Conservation (phyloP, 2,329 filamentous ascomycete species). For the Trichophyton equinum region DNA sequence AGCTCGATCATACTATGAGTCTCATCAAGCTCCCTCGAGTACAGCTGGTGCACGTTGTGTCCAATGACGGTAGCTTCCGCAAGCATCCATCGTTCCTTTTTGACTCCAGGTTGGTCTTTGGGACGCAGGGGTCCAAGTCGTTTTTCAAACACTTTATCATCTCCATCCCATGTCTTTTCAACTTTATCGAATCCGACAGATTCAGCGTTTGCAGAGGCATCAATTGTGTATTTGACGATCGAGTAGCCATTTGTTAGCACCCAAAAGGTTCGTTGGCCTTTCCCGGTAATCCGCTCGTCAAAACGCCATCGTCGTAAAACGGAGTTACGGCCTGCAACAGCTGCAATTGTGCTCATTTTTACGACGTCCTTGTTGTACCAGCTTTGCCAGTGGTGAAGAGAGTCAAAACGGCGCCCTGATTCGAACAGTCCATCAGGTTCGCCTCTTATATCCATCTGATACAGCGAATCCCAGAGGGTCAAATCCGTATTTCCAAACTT, state of each 20-base stretch:
- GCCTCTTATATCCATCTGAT: constrained; percentile 35
- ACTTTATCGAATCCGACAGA: constrained; percentile 32
- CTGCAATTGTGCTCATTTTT: constrained; percentile 32
- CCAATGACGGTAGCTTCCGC: constrained; percentile 29
- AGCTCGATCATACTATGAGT: constrained; percentile 33
- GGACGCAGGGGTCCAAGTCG: constrained; percentile 30
- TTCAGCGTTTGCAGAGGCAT: constrained; percentile 25
- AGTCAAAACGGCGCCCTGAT: constrained; percentile 32
- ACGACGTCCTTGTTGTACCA: constrained; percentile 36
- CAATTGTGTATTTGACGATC: constrained; percentile 31
- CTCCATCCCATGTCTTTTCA: constrained; percentile 36
- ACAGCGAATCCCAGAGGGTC: constrained; percentile 32
- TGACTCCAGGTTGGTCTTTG: constrained; percentile 28
- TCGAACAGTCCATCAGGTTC: constrained; percentile 33
- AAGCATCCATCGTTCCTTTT: constrained; percentile 32
- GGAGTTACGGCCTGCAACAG: constrained; percentile 30
- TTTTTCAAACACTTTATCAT: constrained; percentile 29
- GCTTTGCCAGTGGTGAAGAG: constrained; percentile 34
- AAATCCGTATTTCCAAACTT: constrained; percentile 28
- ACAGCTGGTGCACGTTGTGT: constrained; percentile 34
- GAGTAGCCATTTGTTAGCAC: constrained; percentile 35
- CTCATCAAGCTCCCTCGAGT: constrained; percentile 29
- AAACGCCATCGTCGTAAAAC: constrained; percentile 35
- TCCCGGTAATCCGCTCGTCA: constrained; percentile 28
- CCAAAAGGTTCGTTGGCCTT: constrained; percentile 29